Evolutionary conservation across 2,329 filamentous ascomycete genomes (phyloP), one percentile per base, ranked within the genome.

Genomic region (Cyanodermella asteris): DNA sequence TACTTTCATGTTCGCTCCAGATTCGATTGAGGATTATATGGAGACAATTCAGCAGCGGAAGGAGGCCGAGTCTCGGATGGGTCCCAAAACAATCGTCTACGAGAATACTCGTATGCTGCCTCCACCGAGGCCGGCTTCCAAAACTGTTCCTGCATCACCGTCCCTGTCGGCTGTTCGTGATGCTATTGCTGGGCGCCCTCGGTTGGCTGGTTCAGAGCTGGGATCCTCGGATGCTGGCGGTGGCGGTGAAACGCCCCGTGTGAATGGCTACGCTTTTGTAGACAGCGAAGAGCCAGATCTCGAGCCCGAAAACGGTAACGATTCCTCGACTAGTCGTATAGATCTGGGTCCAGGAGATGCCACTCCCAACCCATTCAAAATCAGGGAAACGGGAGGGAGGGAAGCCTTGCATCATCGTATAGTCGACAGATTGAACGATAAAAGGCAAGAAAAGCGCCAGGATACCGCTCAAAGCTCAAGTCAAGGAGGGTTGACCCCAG

Each of bases 231-330:
- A 54, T 7, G 59, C 59, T 3, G 64, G 56, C 31, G 56, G 57
- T 1, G 74, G 72, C 10, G 62, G 60, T 29, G 81, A 90, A 46
- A 94, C 84, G 0, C 87, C 84, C 1, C 64, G 78, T 3, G 77
- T 94, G 1, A 91, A 90, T 34, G 87, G 87, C 2, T 97, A 93
- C 45, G 66, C 80, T 0, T 94, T 91, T 47, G 82, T 97, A 18
- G 81, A 91, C 36, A 80, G 90, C 28, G 75, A 56, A 26, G 56
- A 57, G 25, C 36, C 46, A 6, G 51, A 75, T 6, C 48, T 50
- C 20, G 46, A 50, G 16, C 38, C 39, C 3, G 40, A 39, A 34
- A 32, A 36, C 9, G 33, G 30, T 6, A 27, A 39, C 14, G 32
- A 24, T 36, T 43, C 24, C 37, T 44, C 28, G 36, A 42, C 29